Evolutionary conservation across 129 eudicot species (phyloP).

Genomic region (Ambrosia artemisiifolia): DNA sequence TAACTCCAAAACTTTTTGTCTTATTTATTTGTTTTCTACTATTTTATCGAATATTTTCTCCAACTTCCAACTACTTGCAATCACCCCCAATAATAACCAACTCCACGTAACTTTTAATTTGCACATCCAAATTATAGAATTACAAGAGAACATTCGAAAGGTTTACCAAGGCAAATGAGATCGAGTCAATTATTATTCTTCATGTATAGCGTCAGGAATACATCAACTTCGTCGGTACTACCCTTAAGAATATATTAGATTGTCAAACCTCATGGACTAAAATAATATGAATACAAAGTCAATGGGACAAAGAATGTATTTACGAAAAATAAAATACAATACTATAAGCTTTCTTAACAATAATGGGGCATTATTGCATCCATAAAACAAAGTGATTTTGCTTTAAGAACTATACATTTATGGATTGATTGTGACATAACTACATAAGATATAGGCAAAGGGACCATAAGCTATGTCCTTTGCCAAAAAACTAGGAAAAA

Average conservation of each 20-base stretch:
- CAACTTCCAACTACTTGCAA: background rate
- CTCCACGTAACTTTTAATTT: background rate
- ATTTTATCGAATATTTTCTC: constrained; percentile 2
- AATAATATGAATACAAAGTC: background rate
- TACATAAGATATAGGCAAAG: background rate
- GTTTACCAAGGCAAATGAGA: background rate
- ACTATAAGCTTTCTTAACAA: background rate
- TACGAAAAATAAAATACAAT: background rate
- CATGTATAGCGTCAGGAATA: background rate
- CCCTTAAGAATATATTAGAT: background rate
- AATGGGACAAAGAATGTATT: background rate
- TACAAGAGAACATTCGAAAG: background rate
- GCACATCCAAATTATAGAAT: background rate
- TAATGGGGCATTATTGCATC: too few species aligned
- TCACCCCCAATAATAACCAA: background rate
- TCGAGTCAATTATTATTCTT: background rate
- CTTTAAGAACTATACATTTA: too few species aligned
- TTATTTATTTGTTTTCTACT: constrained; percentile 11
- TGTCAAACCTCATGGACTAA: background rate
- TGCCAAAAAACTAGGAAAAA: background rate
- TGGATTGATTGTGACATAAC: background rate
- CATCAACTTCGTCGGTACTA: background rate
- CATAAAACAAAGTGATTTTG: too few species aligned
- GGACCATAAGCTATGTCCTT: background rate
- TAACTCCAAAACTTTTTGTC: constrained; percentile 15